A percentile compares a stretch with the other conserved stretches of the same genome.
Conservation (phyloP, 768 basidiomycete genomes). For the Gelatoporia subvermispora region DNA sequence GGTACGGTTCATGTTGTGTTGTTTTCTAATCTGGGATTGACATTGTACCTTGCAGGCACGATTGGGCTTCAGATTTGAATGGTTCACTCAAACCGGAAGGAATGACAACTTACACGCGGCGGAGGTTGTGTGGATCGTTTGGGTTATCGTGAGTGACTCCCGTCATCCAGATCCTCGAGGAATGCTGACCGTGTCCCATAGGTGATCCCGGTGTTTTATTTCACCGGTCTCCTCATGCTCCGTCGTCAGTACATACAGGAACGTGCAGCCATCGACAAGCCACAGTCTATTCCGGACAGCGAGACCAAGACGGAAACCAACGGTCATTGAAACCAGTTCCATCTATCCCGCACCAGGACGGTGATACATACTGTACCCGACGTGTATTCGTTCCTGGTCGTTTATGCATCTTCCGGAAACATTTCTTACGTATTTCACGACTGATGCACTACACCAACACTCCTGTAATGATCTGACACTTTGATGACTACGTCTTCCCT, state of each 20-base stretch:
- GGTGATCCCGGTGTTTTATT: conserved; percentile 25
- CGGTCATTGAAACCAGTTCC: too few species aligned
- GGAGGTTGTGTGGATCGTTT: conserved; percentile 29
- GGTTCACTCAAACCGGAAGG: conserved; percentile 25
- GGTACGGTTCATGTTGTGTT: conserved; percentile 12
- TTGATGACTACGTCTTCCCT: too few species aligned
- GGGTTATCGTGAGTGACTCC: conserved; percentile 43
- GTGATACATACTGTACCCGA: too few species aligned
- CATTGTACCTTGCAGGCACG: conserved; percentile 22
- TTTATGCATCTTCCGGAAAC: too few species aligned
- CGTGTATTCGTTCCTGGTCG: too few species aligned
- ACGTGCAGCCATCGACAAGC: not conserved
- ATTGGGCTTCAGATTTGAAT: conserved; percentile 35
- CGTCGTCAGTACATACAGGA: conserved; percentile 27
- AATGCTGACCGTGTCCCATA: conserved; percentile 26
- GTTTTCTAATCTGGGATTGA: not conserved
- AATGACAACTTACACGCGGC: conserved; percentile 16
- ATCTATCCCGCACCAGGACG: too few species aligned
- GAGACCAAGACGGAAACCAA: too few species aligned
- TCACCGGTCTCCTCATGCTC: conserved; percentile 21
- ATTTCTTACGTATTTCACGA: too few species aligned
- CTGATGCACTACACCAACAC: too few species aligned
- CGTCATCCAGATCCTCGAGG: conserved; percentile 18
- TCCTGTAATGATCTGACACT: too few species aligned
- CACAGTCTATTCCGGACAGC: too few species aligned